A percentile compares a stretch with the other conserved stretches of the same genome.
These are phyloP conservation scores for Trypanosoma melophagium DNA, from an alignment of 208 protist species.

Conservation along the genomic window DNA sequence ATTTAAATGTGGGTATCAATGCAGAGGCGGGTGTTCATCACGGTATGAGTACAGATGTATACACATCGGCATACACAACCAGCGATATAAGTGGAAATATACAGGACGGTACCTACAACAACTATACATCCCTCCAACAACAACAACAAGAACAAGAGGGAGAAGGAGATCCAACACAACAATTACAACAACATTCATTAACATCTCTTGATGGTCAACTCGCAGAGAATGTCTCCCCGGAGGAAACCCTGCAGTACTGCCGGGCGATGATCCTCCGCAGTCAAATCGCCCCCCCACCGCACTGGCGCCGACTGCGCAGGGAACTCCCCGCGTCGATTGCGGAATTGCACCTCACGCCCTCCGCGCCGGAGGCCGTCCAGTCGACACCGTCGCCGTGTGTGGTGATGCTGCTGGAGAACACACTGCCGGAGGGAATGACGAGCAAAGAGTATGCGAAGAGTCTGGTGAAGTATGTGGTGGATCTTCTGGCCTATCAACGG, in stretches of 20 bases:
- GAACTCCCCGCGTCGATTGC: conserved; percentile 74
- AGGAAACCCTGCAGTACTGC: conserved; percentile 61
- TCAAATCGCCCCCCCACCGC: conserved; percentile 54
- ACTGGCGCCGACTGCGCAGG: conserved; percentile 73
- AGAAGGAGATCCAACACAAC: conserved; percentile 1
- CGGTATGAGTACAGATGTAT: too few relatives aligned
- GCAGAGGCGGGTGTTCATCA: too few relatives aligned
- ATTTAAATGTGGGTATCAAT: not conserved
- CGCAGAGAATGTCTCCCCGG: conserved; percentile 16
- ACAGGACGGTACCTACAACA: not conserved
- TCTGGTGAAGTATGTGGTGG: conserved; percentile 81
- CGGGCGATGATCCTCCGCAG: conserved; percentile 44
- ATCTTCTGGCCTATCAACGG: conserved; percentile 65
- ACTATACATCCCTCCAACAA: not conserved
- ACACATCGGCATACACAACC: too few relatives aligned
- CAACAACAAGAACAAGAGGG: conserved; percentile 9
- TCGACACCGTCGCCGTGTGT: conserved; percentile 54
- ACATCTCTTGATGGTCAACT: conserved; percentile 19
- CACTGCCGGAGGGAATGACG: conserved; percentile 60
- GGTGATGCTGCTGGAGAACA: conserved; percentile 60
- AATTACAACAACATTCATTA: too few relatives aligned
- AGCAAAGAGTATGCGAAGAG: conserved; percentile 61
- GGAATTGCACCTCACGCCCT: conserved; percentile 69
- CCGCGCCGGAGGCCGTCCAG: conserved; percentile 52
- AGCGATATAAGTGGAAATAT: not conserved